phyloP scores from a whole-genome alignment of 73 alveolate species.

The Tetrahymena elliotti region DNA sequence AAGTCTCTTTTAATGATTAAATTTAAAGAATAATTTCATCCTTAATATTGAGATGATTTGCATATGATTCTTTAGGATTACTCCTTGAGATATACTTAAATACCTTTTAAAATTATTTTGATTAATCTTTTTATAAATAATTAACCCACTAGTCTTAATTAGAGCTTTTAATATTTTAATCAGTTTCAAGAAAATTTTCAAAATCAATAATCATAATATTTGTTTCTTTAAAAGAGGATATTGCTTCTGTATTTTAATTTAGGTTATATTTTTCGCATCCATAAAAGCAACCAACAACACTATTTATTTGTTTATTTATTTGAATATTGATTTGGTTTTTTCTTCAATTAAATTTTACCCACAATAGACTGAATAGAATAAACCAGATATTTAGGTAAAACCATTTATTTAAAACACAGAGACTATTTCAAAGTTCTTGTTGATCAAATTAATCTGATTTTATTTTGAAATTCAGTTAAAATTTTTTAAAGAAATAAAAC shows the following conservation, averaged over 20 bases:
- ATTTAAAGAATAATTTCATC: neutral
- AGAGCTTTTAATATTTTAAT: neutral
- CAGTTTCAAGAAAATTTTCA: neutral
- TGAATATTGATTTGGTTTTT: neutral
- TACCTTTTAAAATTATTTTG: neutral
- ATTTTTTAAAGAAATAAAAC: neutral
- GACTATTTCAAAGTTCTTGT: neutral
- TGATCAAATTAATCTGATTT: neutral
- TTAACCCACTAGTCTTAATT: neutral
- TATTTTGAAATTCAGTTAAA: neutral
- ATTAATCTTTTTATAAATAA: neutral
- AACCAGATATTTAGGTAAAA: neutral
- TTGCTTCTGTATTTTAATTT: neutral
- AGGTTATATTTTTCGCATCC: neutral
- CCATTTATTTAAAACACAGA: neutral
- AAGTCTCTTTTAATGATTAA: neutral
- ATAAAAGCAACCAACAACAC: neutral
- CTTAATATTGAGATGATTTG: neutral
- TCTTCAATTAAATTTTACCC: neutral
- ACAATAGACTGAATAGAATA: neutral
- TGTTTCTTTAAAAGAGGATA: neutral
- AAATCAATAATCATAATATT: neutral
- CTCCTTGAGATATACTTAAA: neutral
- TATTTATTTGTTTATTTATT: neutral
- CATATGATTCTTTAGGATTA: neutral